phyloP scores from a whole-genome alignment of 23 red algal species.

The Gracilaria vermiculophylla region DNA sequence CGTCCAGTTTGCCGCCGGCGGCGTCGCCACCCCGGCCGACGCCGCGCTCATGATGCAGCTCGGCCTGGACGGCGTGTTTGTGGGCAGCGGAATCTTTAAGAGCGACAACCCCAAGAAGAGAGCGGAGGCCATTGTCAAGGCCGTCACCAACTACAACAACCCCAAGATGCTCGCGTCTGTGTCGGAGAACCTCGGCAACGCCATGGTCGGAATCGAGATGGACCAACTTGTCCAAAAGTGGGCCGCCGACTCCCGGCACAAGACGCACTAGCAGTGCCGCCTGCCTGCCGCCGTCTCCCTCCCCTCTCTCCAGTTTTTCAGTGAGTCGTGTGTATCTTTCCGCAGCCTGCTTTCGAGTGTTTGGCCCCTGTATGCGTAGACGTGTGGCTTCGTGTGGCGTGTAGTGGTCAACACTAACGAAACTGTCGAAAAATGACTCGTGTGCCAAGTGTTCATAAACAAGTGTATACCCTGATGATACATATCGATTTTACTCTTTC shows the following conservation, averaged over 20 bases:
- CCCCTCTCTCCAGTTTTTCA: background rate
- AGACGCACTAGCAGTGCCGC: conserved; percentile 44
- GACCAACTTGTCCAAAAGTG: conserved; percentile 93
- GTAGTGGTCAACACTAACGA: background rate
- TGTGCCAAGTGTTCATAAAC: conserved; percentile 13
- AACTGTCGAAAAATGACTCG: background rate
- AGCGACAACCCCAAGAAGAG: conserved; percentile 83
- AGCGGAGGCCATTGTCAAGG: conserved; percentile 96
- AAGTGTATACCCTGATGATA: background rate
- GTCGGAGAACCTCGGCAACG: conserved; percentile 76
- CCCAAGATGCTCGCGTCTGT: conserved; percentile 80
- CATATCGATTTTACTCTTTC: background rate
- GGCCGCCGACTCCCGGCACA: conserved; percentile 94
- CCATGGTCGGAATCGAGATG: conserved; percentile 99
- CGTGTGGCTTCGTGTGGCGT: no score
- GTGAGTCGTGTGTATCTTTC: background rate
- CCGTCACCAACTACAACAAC: conserved; percentile 94
- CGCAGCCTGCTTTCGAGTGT: background rate
- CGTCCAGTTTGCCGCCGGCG: conserved; percentile 98
- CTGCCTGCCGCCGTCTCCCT: no score
- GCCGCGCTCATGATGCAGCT: conserved; percentile 99
- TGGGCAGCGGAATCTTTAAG: conserved; percentile 99
- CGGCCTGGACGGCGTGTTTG: conserved; percentile 99
- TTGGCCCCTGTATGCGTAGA: background rate
- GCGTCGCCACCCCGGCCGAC: conserved; percentile 97